phyloP scores from a whole-genome alignment of 805 yeast genomes.

The Wickerhamomyces strasburgensis region DNA sequence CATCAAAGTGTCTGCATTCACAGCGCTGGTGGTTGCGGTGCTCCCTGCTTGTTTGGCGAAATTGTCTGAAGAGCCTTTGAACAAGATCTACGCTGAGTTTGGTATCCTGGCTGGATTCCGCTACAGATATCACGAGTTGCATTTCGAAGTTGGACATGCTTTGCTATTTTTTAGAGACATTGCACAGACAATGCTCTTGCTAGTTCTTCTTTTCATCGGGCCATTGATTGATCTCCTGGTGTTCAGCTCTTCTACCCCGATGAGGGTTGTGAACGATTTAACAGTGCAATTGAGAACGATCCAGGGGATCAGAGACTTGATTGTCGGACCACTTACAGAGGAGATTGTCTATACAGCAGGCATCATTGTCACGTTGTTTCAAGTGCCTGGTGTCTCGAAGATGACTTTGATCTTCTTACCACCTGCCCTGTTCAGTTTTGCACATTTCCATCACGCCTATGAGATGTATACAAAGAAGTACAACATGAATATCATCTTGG shows the following conservation, averaged over 20 bases:
- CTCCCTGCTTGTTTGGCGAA: conserved; percentile 11
- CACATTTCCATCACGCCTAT: conserved; percentile 73
- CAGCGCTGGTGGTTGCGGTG: conserved; percentile 1
- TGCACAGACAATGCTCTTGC: conserved; percentile 24
- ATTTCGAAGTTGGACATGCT: conserved; percentile 2
- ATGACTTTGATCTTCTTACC: conserved; percentile 33
- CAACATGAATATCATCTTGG: conserved; percentile 27
- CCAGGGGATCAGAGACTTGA: conserved; percentile 47
- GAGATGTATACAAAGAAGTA: conserved; percentile 33
- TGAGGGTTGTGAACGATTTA: conserved; percentile 17
- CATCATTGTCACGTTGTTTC: conserved; percentile 29
- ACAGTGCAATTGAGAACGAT: conserved; percentile 25
- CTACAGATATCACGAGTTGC: conserved; percentile 3
- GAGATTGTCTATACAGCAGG: conserved; percentile 64
- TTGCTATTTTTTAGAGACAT: conserved; percentile 16
- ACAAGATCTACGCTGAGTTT: conserved; percentile 15
- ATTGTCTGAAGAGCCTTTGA: conserved; percentile 5
- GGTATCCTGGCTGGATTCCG: conserved; percentile 36
- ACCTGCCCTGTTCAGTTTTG: conserved; percentile 69
- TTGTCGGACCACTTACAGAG: conserved; percentile 75
- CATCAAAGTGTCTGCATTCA: conserved; percentile 26
- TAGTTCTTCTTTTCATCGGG: conserved; percentile 42
- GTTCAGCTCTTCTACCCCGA: conserved; percentile 16
- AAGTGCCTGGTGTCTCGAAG: conserved; percentile 16
- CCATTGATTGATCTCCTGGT: conserved; percentile 37